These are phyloP conservation scores for Colletotrichum sp. DNA, from an alignment of 2,329 filamentous ascomycete genomes.

Conservation along the genomic window DNA sequence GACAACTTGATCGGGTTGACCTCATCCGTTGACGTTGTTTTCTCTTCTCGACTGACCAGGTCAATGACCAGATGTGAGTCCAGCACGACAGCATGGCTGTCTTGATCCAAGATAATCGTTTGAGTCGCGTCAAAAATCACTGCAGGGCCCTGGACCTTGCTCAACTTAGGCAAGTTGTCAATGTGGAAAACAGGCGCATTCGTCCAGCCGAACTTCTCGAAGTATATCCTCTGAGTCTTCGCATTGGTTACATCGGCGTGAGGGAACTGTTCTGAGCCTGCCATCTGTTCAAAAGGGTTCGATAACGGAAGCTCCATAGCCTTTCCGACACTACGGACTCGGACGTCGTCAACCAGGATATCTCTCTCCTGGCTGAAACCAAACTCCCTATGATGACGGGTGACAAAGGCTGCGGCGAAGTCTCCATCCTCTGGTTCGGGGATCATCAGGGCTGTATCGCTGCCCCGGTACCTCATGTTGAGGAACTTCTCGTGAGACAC, in stretches of 20 bases:
- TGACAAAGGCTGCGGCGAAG: conserved; percentile 71
- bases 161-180: neutral
- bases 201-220: conserved; percentile 10
- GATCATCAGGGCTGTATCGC: conserved; percentile 45
- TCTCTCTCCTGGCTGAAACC: conserved; percentile 60
- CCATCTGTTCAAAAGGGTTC: conserved; percentile 13
- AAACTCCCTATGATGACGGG: conserved; percentile 77
- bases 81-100: conserved; percentile 53
- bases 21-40: conserved; percentile 58
- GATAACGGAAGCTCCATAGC: neutral
- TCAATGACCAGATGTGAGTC: conserved; percentile 42
- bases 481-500: conserved; percentile 47
- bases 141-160: conserved; percentile 58
- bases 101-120: conserved; percentile 64
- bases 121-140: conserved; percentile 76
- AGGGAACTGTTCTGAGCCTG: neutral
- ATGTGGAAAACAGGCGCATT: neutral
- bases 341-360: conserved; percentile 22
- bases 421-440: conserved; percentile 29
- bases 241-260: conserved; percentile 67
- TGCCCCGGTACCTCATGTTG: conserved; percentile 47
- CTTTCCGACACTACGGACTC: conserved; percentile 21
- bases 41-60: conserved; percentile 33
- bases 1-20: conserved; percentile 76
- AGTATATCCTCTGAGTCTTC: conserved; percentile 49